Evolutionary conservation across 1,284 basidiomycete genomes (phyloP).

Genomic region (Agaricales sp.): DNA sequence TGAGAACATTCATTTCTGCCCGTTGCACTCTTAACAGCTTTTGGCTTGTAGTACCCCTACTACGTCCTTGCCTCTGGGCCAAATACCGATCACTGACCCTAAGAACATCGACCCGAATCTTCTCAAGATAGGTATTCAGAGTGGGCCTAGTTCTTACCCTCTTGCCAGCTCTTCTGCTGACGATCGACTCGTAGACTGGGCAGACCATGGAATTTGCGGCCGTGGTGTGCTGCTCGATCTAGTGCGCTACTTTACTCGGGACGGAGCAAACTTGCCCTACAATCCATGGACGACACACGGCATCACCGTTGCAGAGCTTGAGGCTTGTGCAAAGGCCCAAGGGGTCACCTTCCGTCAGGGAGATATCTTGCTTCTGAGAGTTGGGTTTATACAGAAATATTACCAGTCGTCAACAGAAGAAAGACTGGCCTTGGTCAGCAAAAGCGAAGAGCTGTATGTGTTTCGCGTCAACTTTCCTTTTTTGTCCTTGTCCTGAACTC

Average conservation of each 20-base stretch:
- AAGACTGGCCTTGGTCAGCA: constrained; percentile 31
- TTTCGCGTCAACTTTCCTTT: constrained; percentile 3
- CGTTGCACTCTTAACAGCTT: constrained; percentile 3
- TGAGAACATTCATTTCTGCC: constrained; percentile 7
- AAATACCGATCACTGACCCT: constrained; percentile 39
- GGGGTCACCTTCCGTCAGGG: constrained; percentile 47
- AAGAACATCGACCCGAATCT: constrained; percentile 35
- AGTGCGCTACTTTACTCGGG: constrained; percentile 38
- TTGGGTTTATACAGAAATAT: constrained; percentile 59
- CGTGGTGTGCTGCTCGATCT: constrained; percentile 62
- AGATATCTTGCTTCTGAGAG: constrained; percentile 53
- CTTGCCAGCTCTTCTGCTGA: constrained; percentile 4
- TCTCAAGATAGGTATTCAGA: constrained; percentile 55
- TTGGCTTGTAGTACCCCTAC: constrained; percentile 30
- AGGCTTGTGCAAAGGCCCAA: constrained; percentile 51
- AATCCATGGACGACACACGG: constrained; percentile 56
- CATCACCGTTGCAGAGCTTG: constrained; percentile 45
- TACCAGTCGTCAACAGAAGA: constrained; percentile 33
- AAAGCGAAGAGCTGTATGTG: constrained; percentile 42
- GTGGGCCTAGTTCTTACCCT: constrained; percentile 24
- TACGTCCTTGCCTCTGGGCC: constrained; percentile 32
- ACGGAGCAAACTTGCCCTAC: constrained; percentile 37
- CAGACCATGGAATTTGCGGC: constrained; percentile 64
- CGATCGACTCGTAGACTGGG: constrained; percentile 45
- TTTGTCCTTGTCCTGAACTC: constrained; percentile 6